Evolutionary conservation across 345 rosid species (phyloP), one percentile per base, ranked within the genome.

Genomic region (Euclidium syriacum): DNA sequence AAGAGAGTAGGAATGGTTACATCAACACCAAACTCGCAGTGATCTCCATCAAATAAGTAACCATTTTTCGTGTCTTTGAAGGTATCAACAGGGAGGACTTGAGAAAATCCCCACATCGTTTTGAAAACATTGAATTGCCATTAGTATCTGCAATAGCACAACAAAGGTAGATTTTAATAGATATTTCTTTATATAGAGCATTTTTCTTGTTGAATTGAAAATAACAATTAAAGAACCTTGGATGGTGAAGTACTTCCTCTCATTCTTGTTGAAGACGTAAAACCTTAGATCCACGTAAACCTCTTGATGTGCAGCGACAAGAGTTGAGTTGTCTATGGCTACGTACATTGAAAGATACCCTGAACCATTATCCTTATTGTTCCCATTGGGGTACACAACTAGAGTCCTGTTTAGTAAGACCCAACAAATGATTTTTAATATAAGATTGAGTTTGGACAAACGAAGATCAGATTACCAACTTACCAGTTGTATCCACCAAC

Each of bases 11-110:
- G 24, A 57, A 57, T 11, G 11, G 7, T 17, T 9, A 55, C 44
- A 36, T 54, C 60, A 34, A 54, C 60, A 19, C 60, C 60, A 54
- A 54, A 57, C 62, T 38, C 49, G 19, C 62, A 26, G 18, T 53
- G 27, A 20, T 35, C 29, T 33, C 58, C 58, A 53, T 53, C 29
- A 20, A 3, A 43, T 2, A 43, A 12, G 49, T 43, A 43, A 8
- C 49, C 49, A 9, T 43, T 43, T 18, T 20, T 43, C n/a, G 24
- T 6, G n/a, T 43, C 26, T 43, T 18, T 43, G 12, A 43, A 19
- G 1, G 49, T 43, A 43, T 19, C 26, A 10, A 22, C 3, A 44
- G 25, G n/a, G 26, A 44, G 29, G 30, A 12, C 44, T 14, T 54
- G 32, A 35, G 40, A 10, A 44, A 34, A 54, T n/a, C 59, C 59